A percentile compares a stretch with the other conserved stretches of the same genome.
These are phyloP conservation scores for Hygrophoropsis aurantiaca DNA, from an alignment of 768 basidiomycete genomes.

Conservation along the genomic window DNA sequence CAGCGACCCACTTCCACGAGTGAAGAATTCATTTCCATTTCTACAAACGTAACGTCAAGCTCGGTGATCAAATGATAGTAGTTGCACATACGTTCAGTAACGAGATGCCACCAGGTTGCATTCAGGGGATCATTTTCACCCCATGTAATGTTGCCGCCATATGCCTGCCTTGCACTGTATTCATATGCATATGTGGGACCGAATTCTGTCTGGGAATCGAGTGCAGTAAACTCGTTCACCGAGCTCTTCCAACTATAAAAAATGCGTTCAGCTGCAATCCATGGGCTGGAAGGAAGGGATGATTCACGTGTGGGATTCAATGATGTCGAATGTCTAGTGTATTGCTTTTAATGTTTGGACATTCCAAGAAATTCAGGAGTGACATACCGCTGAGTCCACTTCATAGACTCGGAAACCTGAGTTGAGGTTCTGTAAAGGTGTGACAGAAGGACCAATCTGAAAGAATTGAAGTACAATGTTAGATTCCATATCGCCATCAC, in stretches of 20 bases:
- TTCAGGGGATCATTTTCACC: slow-evolving; percentile 65
- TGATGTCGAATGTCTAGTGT: slow-evolving; percentile 70
- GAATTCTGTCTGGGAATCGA: slow-evolving; percentile 54
- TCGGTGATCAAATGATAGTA: no score
- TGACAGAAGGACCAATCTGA: slow-evolving; percentile 69
- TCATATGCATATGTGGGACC: slow-evolving; percentile 66
- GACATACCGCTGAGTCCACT: slow-evolving; percentile 53
- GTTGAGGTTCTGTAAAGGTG: slow-evolving; percentile 70
- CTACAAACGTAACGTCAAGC: slow-evolving; percentile 34
- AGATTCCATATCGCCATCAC: no score
- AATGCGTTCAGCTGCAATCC: background rate
- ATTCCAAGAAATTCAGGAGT: background rate
- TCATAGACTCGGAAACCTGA: slow-evolving; percentile 63
- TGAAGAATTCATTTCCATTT: slow-evolving; percentile 56
- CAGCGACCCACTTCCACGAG: slow-evolving; percentile 53
- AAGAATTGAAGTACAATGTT: slow-evolving; percentile 2
- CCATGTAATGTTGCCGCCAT: slow-evolving; percentile 61
- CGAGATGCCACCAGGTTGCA: slow-evolving; percentile 81
- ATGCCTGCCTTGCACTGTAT: slow-evolving; percentile 69
- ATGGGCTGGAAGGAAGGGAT: background rate
- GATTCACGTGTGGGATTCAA: slow-evolving; percentile 72
- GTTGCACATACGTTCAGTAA: slow-evolving; percentile 62
- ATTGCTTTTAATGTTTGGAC: background rate
- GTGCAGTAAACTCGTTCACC: slow-evolving; percentile 53
- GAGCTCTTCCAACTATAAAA: slow-evolving; percentile 59